These are phyloP conservation scores for Eucalyptus cloeziana DNA, from an alignment of 345 rosid genomes.

Conservation along the genomic window DNA sequence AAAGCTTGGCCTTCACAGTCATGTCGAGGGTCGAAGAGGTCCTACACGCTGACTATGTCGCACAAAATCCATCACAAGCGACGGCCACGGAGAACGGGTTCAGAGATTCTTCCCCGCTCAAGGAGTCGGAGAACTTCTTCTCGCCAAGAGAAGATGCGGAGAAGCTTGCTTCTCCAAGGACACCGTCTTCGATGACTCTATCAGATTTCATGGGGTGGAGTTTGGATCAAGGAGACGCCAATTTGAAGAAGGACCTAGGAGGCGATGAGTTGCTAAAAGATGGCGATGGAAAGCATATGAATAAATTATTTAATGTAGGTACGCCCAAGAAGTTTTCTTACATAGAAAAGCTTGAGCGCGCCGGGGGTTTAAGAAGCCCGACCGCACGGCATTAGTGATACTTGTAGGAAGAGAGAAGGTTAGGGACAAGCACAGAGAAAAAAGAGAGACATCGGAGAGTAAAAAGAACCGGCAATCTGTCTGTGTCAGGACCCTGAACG, in stretches of 20 bases:
- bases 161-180: slow-evolving; percentile 9
- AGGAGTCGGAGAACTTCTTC: neutral
- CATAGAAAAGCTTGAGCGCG: slow-evolving; percentile 26
- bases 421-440: neutral
- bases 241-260: slow-evolving; percentile 18
- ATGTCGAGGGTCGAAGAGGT: slow-evolving; percentile 79
- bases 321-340: slow-evolving; percentile 51
- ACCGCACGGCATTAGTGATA: slow-evolving; percentile 41
- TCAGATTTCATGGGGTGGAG: slow-evolving; percentile 82
- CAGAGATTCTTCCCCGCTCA: neutral
- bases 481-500: neutral
- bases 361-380: slow-evolving; percentile 63
- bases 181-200: slow-evolving; percentile 26
- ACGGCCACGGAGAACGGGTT: slow-evolving; percentile 5
- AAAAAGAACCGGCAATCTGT: neutral
- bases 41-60: slow-evolving; percentile 41
- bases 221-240: slow-evolving; percentile 18
- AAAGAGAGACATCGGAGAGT: neutral
- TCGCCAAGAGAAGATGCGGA: neutral
- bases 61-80: slow-evolving; percentile 40
- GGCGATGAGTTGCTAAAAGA: slow-evolving; percentile 20
- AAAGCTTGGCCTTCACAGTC: slow-evolving; percentile 76
- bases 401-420: neutral
- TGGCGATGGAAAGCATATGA: slow-evolving; percentile 8
- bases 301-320: slow-evolving; percentile 23